Base-by-base conservation (phyloP, 371 early-diverging fungal species). In the Mucor indicus region DNA sequence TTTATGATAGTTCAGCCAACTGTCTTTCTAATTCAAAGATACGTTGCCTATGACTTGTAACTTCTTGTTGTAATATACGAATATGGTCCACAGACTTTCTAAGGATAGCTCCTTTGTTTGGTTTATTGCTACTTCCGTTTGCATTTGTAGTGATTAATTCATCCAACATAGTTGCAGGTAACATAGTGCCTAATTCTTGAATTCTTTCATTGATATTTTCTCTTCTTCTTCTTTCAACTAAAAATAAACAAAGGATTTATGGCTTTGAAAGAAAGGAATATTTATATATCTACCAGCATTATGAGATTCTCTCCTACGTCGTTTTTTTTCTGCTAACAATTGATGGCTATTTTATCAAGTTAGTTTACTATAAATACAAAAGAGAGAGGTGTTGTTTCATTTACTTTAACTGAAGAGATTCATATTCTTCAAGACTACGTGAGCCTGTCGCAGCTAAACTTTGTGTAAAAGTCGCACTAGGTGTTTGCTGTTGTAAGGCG, bases 131-230 rank as follows among this genome's bases (percentile, higher is more conserved):
- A 49, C 71, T 78, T n/a, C 53, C 62, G 46, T 53, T 47, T 23
- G 44, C 16, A 11, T 42, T 48, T 12, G 37, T 37, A 11, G 38
- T 51, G 48, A 73, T 80, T 46, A 71, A 68, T 24, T 68, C 70
- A 45, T 86, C 91, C 32, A 77, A 60, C 66, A 81, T 81, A 29
- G 60, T 38, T 27, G 83, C 87, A 20, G 98, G 98, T 27, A 98
- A 67, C 50, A 98, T 69, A 4, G 78, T 79, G n/a, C 84, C 81
- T 43, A 98, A 74, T 66, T 96, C 96, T 57, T 94, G 91, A 53
- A 98, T 98, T 55, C 91, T 89, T 57, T 96, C 97, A 67, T 98
- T 98, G 71, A 98, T 98, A 69, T 93, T 92, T 60, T 98, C 98
- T 30, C 98, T 83, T 39, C 98, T 79, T 38, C 98, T 83, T 47